These are phyloP conservation scores for Dryas octopetala DNA, from an alignment of 306 rosid species.

Conservation along the genomic window DNA sequence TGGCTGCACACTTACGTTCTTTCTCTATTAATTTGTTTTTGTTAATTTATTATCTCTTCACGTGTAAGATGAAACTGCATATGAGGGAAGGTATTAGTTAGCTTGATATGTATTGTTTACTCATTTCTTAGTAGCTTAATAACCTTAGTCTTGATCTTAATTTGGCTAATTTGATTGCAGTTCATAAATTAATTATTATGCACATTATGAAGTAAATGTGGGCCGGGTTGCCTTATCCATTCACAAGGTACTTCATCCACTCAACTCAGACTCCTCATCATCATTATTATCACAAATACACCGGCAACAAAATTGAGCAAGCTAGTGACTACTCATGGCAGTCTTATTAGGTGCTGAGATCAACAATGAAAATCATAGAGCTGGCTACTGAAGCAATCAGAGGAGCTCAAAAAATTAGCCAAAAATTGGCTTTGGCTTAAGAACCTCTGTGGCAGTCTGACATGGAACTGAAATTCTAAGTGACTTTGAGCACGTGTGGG, in stretches of 20 bases:
- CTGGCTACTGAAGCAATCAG: constrained; percentile 37
- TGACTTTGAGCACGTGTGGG: constrained; percentile 29
- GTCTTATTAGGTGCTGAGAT: constrained; percentile 34
- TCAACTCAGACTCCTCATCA: neutral
- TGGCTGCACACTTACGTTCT: too few species aligned
- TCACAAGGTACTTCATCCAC: neutral
- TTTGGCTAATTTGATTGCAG: neutral
- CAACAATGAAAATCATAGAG: constrained; percentile 22
- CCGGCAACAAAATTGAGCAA: constrained; percentile 1
- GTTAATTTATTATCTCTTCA: too few species aligned
- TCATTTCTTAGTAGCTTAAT: too few species aligned
- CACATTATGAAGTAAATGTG: neutral
- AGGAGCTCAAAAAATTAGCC: constrained; percentile 27
- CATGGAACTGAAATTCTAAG: constrained; percentile 27
- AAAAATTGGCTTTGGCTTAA: constrained; percentile 11
- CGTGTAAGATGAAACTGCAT: too few species aligned
- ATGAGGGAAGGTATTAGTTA: neutral
- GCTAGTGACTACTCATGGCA: constrained; percentile 47
- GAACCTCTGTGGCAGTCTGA: constrained; percentile 36
- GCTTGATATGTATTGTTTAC: too few species aligned
- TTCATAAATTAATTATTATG: too few species aligned
- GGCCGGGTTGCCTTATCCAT: neutral
- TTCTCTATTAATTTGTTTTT: too few species aligned
- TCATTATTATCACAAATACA: neutral
- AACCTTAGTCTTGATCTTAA: neutral